Evolutionary conservation across 2,329 filamentous ascomycete species (phyloP).

Genomic region (Hymenotorrendiella dingleyae): DNA sequence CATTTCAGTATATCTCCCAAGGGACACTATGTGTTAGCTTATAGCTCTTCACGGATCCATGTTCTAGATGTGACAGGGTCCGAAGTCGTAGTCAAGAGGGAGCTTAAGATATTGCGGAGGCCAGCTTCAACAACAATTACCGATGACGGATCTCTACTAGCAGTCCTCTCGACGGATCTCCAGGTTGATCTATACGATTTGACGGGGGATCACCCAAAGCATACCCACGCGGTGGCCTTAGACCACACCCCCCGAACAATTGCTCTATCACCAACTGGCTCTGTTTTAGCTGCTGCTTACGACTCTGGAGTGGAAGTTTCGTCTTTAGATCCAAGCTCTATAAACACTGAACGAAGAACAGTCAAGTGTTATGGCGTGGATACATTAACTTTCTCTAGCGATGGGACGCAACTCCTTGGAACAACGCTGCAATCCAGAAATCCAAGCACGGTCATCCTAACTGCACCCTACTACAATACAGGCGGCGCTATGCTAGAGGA

Average conservation of each 20-base stretch:
- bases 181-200: slow-evolving; percentile 84
- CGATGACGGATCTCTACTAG: slow-evolving; percentile 70
- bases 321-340: slow-evolving; percentile 58
- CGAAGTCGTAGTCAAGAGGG: slow-evolving; percentile 60
- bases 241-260: slow-evolving; percentile 75
- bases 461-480: slow-evolving; percentile 73
- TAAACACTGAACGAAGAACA: slow-evolving; percentile 62
- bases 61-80: slow-evolving; percentile 62
- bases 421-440: slow-evolving; percentile 61
- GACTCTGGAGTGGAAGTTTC: slow-evolving; percentile 86
- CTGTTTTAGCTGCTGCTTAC: slow-evolving; percentile 78
- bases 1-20: slow-evolving; percentile 74
- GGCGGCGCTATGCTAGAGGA: slow-evolving; percentile 60
- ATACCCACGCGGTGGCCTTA: slow-evolving; percentile 68
- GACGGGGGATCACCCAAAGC: slow-evolving; percentile 54
- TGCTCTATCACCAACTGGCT: slow-evolving; percentile 73
- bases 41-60: slow-evolving; percentile 81
- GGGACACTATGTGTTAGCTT: slow-evolving; percentile 69
- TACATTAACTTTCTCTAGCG: slow-evolving; percentile 66
- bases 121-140: slow-evolving; percentile 73
- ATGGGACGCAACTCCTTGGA: slow-evolving; percentile 72
- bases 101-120: slow-evolving; percentile 72
- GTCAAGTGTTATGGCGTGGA: slow-evolving; percentile 77
- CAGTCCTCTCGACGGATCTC: slow-evolving; percentile 74
- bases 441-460: slow-evolving; percentile 69